These are phyloP conservation scores for Viola odorata DNA, from an alignment of 345 rosid genomes.

Conservation along the genomic window DNA sequence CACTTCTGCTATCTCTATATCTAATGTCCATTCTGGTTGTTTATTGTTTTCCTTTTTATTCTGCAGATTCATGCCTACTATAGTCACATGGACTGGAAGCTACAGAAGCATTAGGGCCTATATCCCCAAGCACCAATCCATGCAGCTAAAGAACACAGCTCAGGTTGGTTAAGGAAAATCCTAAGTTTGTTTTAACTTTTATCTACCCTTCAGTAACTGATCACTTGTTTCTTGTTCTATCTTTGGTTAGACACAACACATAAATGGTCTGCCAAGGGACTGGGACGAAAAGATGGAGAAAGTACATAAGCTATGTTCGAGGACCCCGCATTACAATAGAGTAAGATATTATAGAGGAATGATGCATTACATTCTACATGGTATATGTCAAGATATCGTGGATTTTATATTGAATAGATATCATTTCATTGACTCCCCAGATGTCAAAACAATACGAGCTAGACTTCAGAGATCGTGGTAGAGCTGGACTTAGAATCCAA, in stretches of 20 bases:
- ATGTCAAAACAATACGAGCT: conserved; percentile 63
- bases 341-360: conserved; percentile 25
- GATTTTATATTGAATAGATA: background rate
- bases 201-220: background rate
- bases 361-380: too few relatives aligned
- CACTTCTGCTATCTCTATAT: conserved; percentile 3
- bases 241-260: conserved; percentile 49
- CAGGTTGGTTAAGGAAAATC: conserved; percentile 36
- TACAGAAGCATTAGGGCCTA: conserved; percentile 64
- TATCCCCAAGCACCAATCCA: conserved; percentile 68
- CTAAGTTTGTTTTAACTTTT: background rate
- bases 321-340: conserved; percentile 63
- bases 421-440: conserved; percentile 23
- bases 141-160: conserved; percentile 51
- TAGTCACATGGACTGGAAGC: conserved; percentile 82
- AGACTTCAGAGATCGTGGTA: conserved; percentile 77
- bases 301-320: conserved; percentile 55
- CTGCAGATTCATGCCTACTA: conserved; percentile 67
- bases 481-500: conserved; percentile 66
- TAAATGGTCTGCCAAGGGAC: conserved; percentile 51
- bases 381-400: conserved; percentile 6
- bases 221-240: background rate
- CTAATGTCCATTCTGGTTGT: background rate
- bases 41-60: conserved; percentile 8
- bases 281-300: conserved; percentile 61